These are phyloP conservation scores for Cercis canadensis DNA, from an alignment of 306 rosid genomes.

Conservation along the genomic window DNA sequence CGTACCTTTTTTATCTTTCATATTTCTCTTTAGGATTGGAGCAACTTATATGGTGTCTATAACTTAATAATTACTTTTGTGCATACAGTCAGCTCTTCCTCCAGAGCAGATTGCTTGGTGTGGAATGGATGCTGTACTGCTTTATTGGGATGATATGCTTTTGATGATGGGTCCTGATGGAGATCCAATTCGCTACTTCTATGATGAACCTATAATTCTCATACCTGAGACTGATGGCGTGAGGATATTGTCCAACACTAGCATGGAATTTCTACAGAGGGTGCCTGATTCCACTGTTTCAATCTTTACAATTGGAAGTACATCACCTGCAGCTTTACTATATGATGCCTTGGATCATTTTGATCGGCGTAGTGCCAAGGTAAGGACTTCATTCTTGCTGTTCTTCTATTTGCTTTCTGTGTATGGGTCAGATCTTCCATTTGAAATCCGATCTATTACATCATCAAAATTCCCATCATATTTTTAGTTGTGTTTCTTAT, in stretches of 20 bases:
- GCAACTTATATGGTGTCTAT: slow-evolving; percentile 17
- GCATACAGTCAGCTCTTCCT: slow-evolving; percentile 84
- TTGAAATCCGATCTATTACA: slow-evolving; percentile 13
- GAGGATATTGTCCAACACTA: slow-evolving; percentile 86
- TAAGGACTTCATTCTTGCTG: slow-evolving; percentile 36
- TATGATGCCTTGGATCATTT: slow-evolving; percentile 98
- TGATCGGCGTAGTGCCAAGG: slow-evolving; percentile 99
- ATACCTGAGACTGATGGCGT: slow-evolving; percentile 96
- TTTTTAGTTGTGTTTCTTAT: slow-evolving; percentile 33
- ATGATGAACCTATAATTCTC: slow-evolving; percentile 87
- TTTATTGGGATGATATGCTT: slow-evolving; percentile 96
- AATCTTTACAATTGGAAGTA: slow-evolving; percentile 91
- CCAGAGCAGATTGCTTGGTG: slow-evolving; percentile 95
- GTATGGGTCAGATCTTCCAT: slow-evolving; percentile 20
- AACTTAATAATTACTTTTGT: slow-evolving; percentile 39
- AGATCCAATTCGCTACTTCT: slow-evolving; percentile 84
- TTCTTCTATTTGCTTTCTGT: background rate
- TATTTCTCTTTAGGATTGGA: slow-evolving; percentile 24
- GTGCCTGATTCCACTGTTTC: slow-evolving; percentile 97
- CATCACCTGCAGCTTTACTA: slow-evolving; percentile 93
- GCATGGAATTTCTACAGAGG: slow-evolving; percentile 90
- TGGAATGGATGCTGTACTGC: slow-evolving; percentile 96
- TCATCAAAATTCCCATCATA: slow-evolving; percentile 25
- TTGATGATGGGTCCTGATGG: slow-evolving; percentile 98
- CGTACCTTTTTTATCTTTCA: background rate